Conservation (phyloP, 805 yeast genomes). For the Spathaspora boniae region DNA sequence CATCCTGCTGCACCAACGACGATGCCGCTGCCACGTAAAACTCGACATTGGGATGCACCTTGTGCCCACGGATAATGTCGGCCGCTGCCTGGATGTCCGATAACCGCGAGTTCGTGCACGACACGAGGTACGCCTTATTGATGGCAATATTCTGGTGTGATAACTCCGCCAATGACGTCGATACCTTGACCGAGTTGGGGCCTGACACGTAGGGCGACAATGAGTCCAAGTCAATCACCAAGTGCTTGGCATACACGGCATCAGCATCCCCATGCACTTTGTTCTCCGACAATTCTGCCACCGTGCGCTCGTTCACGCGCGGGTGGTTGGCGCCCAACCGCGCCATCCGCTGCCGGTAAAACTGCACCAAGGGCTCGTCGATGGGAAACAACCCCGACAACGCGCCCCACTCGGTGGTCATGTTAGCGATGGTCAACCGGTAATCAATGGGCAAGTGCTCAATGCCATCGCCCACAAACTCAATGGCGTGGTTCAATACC, state of each 20-base stretch:
- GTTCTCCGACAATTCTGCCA: conserved; percentile 49
- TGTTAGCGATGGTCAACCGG: conserved; percentile 89
- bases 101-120: conserved; percentile 93
- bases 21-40: conserved; percentile 98
- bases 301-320: conserved; percentile 64
- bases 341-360: conserved; percentile 65
- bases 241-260: conserved; percentile 85
- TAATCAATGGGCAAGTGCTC: conserved; percentile 70
- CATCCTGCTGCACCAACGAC: conserved; percentile 86
- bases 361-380: conserved; percentile 70
- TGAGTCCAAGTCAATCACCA: conserved; percentile 74
- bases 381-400: conserved; percentile 97
- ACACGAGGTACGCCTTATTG: conserved; percentile 94
- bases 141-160: conserved; percentile 70
- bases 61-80: conserved; percentile 72
- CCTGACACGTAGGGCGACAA: conserved; percentile 90
- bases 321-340: conserved; percentile 74
- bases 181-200: conserved; percentile 94
- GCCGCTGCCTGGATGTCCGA: conserved; percentile 96
- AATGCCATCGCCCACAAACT: conserved; percentile 83
- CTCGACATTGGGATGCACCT: conserved; percentile 86
- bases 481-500: conserved; percentile 90
- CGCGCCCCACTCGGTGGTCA: conserved; percentile 99
- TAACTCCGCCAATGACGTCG: conserved; percentile 73
- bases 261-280: conserved; percentile 58